Conservation (phyloP, 257 asterid genomes). For the Solanum neorickii region DNA sequence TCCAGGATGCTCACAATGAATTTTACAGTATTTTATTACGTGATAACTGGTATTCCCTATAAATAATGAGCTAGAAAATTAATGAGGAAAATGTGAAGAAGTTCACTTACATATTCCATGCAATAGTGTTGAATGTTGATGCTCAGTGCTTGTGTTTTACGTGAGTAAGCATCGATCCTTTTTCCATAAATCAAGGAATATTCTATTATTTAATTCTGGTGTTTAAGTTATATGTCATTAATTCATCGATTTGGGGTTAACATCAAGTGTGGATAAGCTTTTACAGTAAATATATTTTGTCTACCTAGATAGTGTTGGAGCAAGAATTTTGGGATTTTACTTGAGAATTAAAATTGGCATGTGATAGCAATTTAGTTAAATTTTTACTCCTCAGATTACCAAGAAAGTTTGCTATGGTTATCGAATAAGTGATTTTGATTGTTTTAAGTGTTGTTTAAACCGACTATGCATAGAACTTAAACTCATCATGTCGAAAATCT, state of each 20-base stretch:
- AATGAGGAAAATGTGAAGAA: not conserved
- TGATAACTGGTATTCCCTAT: not conserved
- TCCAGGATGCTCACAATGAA: not conserved
- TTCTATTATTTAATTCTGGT: not conserved
- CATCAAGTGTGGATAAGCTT: not conserved
- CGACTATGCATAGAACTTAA: not conserved
- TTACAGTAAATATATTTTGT: not conserved
- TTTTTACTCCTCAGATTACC: not conserved
- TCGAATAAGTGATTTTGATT: not conserved
- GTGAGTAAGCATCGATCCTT: not conserved
- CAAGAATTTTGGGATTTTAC: not conserved
- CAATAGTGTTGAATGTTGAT: not conserved
- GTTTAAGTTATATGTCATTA: not conserved
- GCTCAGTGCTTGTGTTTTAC: not conserved
- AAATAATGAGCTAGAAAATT: not conserved
- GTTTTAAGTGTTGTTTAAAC: not conserved
- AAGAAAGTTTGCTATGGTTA: not conserved
- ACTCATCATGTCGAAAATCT: not conserved
- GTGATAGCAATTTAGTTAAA: not conserved
- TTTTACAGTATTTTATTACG: not conserved
- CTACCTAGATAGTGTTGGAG: not conserved
- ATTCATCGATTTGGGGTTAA: not conserved
- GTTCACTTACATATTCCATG: not conserved
- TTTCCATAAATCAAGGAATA: not conserved
- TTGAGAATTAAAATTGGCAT: not conserved